Evolutionary conservation across 495 filamentous ascomycete genomes (phyloP).

Genomic region (Penicillium pulvis): DNA sequence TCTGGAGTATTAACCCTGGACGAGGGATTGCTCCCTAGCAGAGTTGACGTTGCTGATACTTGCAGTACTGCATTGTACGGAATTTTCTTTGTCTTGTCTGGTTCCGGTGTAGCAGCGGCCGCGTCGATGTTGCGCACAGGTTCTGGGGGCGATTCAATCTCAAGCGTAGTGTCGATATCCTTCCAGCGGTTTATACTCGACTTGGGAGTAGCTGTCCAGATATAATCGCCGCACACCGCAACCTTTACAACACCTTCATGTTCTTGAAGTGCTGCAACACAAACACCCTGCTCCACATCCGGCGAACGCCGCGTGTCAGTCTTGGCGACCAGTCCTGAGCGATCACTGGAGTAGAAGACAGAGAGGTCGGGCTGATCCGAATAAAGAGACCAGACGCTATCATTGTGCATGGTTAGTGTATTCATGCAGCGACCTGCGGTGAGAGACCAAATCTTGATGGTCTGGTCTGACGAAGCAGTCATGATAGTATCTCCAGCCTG

Average conservation of each 20-base stretch:
- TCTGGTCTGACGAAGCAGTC: conserved; percentile 94
- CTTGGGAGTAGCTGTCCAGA: conserved; percentile 93
- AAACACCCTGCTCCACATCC: conserved; percentile 87
- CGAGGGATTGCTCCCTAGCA: conserved; percentile 57
- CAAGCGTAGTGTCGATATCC: conserved; percentile 75
- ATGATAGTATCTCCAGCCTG: conserved; percentile 86
- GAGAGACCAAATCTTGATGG: conserved; percentile 96
- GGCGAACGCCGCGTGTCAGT: conserved; percentile 79
- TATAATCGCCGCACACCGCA: conserved; percentile 73
- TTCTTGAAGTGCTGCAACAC: conserved; percentile 85
- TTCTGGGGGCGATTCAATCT: conserved; percentile 56
- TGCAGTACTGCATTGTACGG: conserved; percentile 73
- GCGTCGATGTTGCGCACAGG: conserved; percentile 50
- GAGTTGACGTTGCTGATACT: conserved; percentile 80
- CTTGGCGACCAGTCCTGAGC: conserved; percentile 89
- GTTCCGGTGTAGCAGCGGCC: conserved; percentile 9
- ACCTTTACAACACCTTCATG: conserved; percentile 87
- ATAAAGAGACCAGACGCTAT: conserved; percentile 95
- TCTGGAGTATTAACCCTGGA: conserved; percentile 57
- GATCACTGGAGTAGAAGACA: conserved; percentile 91
- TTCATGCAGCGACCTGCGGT: conserved; percentile 94
- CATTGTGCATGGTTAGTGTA: conserved; percentile 97
- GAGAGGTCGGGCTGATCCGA: conserved; percentile 83
- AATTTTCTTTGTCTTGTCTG: conserved; percentile 61
- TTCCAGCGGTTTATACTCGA: conserved; percentile 95